Conservation (phyloP, 495 filamentous ascomycete genomes). For the Tricharina praecox region DNA sequence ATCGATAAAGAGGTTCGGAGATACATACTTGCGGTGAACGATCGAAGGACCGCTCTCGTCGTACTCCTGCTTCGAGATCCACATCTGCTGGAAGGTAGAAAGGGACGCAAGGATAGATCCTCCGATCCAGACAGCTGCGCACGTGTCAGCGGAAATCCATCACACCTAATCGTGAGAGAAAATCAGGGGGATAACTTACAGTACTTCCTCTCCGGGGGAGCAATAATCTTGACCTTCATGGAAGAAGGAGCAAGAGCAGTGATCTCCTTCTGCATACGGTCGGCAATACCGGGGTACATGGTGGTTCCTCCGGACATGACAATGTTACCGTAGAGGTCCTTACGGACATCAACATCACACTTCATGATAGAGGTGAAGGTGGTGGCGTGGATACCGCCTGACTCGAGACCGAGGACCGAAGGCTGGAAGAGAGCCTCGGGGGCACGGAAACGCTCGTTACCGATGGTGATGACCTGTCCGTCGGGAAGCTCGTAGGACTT, state of each 20-base stretch:
- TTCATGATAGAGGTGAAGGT: constrained; percentile 90
- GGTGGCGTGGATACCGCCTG: constrained; percentile 91
- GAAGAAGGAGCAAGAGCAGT: constrained; percentile 96
- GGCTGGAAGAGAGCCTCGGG: constrained; percentile 97
- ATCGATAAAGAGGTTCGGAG: too few species aligned
- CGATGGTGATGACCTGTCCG: constrained; percentile 99
- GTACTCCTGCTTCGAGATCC: constrained; percentile 99
- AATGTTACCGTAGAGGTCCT: constrained; percentile 86
- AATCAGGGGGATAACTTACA: constrained; percentile 42
- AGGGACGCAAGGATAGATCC: constrained; percentile 98
- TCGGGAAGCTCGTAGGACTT: constrained; percentile 99
- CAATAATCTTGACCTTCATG: constrained; percentile 98
- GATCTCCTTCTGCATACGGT: constrained; percentile 99
- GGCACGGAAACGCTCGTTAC: constrained; percentile 81
- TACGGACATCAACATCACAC: constrained; percentile 93
- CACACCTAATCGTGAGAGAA: too few species aligned
- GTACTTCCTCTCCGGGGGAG: constrained; percentile 92
- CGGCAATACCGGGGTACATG: constrained; percentile 97
- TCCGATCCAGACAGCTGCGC: constrained; percentile 88
- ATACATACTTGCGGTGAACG: constrained; percentile 86
- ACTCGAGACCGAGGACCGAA: constrained; percentile 91
- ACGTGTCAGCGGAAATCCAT: too few species aligned
- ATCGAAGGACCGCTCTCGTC: constrained; percentile 98
- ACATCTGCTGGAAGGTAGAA: constrained; percentile 99
- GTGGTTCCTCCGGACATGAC: constrained; percentile 92